Conservation (phyloP, 495 filamentous ascomycete species). For the Neurospora intermedia region DNA sequence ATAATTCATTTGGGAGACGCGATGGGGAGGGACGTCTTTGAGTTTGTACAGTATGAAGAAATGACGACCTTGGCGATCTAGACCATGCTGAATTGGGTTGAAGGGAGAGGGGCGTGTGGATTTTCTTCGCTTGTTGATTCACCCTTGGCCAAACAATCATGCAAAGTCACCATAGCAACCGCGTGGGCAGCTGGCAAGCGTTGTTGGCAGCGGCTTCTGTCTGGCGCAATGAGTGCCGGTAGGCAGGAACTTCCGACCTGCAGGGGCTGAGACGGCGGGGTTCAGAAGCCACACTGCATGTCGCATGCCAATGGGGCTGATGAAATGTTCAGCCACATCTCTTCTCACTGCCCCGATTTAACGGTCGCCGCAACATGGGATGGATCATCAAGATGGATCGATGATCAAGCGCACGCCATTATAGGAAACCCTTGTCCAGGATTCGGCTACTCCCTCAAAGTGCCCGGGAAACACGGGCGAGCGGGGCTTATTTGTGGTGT, state of each 20-base stretch:
- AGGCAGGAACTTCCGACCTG: neutral
- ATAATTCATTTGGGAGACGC: neutral
- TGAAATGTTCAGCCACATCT: neutral
- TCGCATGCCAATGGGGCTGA: neutral
- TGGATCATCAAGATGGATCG: neutral
- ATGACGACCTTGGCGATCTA: neutral
- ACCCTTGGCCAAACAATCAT: conserved; percentile 10
- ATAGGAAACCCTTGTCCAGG: neutral
- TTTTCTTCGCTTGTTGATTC: neutral
- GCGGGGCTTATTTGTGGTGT: neutral
- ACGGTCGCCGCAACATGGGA: neutral
- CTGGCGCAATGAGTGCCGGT: neutral
- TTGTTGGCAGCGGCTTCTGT: neutral
- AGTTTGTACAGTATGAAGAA: neutral
- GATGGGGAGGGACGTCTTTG: neutral
- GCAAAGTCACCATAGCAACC: conserved; percentile 16
- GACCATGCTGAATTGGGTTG: neutral
- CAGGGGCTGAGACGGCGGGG: neutral
- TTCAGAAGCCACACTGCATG: neutral
- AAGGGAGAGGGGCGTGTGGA: neutral
- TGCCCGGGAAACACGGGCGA: neutral
- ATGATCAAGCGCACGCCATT: neutral
- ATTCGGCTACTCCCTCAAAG: neutral
- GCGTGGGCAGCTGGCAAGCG: conserved; percentile 2
- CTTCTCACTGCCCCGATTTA: neutral